A percentile compares a stretch with the other conserved stretches of the same genome.
phyloP scores from a whole-genome alignment of 805 yeast genomes.

The Kluyveromyces wickerhamii region DNA sequence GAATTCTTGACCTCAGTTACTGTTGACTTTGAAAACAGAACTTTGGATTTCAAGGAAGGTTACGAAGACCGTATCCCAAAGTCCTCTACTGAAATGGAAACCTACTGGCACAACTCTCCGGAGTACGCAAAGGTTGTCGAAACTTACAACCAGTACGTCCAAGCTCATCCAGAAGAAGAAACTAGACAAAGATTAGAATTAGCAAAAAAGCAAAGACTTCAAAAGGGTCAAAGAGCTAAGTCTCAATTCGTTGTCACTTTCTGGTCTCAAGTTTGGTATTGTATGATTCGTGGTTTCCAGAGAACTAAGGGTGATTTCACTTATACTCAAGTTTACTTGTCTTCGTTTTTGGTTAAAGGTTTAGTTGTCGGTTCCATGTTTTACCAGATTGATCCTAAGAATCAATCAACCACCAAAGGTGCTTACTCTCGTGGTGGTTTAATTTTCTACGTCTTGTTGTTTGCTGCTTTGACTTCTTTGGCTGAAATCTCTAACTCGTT shows the following conservation, averaged over 20 bases:
- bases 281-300: conserved; percentile 46
- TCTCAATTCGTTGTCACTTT: conserved; percentile 40
- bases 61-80: conserved; percentile 44
- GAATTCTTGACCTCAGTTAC: conserved; percentile 62
- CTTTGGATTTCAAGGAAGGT: conserved; percentile 37
- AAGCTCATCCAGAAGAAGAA: conserved; percentile 36
- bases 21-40: conserved; percentile 52
- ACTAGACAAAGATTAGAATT: conserved; percentile 33
- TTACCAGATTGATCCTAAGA: conserved; percentile 36
- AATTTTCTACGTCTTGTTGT: conserved; percentile 52
- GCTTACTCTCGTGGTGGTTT: conserved; percentile 58
- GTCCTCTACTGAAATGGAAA: conserved; percentile 50
- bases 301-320: conserved; percentile 51
- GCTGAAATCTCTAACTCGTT: conserved; percentile 55
- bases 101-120: conserved; percentile 50
- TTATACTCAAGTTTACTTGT: conserved; percentile 42
- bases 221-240: conserved; percentile 31
- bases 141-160: conserved; percentile 35
- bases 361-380: conserved; percentile 54
- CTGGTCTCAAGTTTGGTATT: conserved; percentile 42
- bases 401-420: conserved; percentile 40
- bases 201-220: conserved; percentile 37
- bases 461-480: conserved; percentile 51
- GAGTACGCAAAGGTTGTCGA: conserved; percentile 37
- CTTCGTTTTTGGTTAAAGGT: conserved; percentile 49